Conservation (phyloP, 164 flowering plant genomes). For the Tetrastigma voinierianum region DNA sequence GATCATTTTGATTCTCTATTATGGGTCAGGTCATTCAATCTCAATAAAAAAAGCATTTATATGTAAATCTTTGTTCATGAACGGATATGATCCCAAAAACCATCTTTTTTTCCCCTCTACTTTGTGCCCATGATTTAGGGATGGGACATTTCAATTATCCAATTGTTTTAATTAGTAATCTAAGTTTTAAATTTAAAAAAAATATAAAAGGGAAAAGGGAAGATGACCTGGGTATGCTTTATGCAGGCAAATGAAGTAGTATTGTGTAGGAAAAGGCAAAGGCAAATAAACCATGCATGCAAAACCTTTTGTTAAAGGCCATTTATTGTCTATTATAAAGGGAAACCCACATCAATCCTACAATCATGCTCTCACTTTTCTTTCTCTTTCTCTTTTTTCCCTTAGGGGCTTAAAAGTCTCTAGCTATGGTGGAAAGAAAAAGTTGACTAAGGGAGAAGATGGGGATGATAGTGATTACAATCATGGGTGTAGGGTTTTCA, state of each 20-base stretch:
- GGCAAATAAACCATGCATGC: conserved; percentile 7
- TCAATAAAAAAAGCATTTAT: too few species aligned
- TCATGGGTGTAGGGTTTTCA: background rate
- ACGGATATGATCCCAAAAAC: too few species aligned
- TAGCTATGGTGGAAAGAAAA: background rate
- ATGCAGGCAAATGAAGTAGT: background rate
- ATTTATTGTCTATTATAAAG: conserved; percentile 5
- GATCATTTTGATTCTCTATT: too few species aligned
- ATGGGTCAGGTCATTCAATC: too few species aligned
- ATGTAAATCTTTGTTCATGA: too few species aligned
- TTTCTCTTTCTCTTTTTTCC: background rate
- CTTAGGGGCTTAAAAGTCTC: background rate
- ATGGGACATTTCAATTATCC: too few species aligned
- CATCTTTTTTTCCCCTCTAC: too few species aligned
- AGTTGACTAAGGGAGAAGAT: background rate
- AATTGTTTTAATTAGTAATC: too few species aligned
- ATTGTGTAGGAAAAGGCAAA: background rate
- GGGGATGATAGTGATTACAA: background rate
- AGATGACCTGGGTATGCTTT: background rate
- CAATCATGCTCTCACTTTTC: conserved; percentile 2
- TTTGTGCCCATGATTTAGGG: too few species aligned
- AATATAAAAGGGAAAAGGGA: too few species aligned
- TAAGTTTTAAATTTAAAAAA: too few species aligned
- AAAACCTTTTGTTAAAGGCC: conserved; percentile 10
- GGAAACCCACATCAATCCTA: conserved; percentile 11